Evolutionary conservation across 805 yeast genomes (phyloP), one percentile per base, ranked within the genome.

Genomic region (Ogataea glucozyma): DNA sequence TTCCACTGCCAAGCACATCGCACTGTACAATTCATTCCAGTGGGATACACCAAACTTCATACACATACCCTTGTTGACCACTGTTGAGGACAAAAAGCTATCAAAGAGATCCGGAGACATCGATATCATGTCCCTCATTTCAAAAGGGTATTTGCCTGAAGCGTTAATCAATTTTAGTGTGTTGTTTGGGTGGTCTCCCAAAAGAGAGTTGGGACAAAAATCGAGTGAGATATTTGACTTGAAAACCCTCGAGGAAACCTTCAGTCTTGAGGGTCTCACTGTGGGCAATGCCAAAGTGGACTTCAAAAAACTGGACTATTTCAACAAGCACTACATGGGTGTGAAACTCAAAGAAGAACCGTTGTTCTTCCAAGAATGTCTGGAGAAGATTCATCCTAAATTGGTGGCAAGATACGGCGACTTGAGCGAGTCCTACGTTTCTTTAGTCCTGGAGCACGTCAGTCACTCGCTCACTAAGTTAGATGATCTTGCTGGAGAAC

Each of bases 211-310:
- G 2, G 78, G 83, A 2, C 69, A 71, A 21, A 67, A 73, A 19
- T 58, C 64, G 0, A 73, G 71, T 39, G 91, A 83, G 55, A 66
- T 79, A 6, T 73, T 76, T 65, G 53, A 64, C 0, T 54, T 84
- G 46, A 50, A 69, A 1, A 78, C 85, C 24, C 63, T 90, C 41
- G 76, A 71, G 10, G 48, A 69, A 20, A 46, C 61, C 18, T 93
- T 93, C 59, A 70, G 79, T 12, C 59, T 89, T 27, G 81, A 81
- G 43, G 81, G 85, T 18, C 71, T 93, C 52, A 91, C 98, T 10
- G 88, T 80, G 56, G 98, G 99, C 1, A 90, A 90, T 65, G 95
- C 96, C 12, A 91, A 89, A 60, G 97, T 93, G 6, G 89, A 86
- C 50, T 81, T 79, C 46, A 73, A 75, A 41, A 91, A 93, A 62